Evolutionary conservation across 306 rosid species (phyloP).

Genomic region (Castanea crenata): DNA sequence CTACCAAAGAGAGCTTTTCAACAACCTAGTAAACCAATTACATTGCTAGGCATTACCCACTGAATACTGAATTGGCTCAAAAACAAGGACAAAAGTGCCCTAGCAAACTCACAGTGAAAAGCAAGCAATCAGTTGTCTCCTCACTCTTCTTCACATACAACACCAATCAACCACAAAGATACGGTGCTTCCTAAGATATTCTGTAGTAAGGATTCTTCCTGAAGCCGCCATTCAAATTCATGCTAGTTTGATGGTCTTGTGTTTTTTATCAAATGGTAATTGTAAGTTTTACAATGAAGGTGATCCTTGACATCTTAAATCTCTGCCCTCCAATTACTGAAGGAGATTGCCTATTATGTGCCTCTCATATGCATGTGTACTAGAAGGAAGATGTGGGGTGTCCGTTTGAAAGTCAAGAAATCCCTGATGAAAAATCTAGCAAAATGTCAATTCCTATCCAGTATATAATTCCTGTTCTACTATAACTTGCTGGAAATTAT

Average conservation of each 20-base stretch:
- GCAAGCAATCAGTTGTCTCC: too few species aligned
- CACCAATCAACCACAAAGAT: too few species aligned
- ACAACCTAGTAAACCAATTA: too few species aligned
- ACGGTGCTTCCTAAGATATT: too few species aligned
- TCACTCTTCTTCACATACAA: too few species aligned
- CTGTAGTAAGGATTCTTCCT: too few species aligned
- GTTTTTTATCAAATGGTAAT: background rate
- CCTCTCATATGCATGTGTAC: constrained; percentile 5
- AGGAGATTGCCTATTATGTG: background rate
- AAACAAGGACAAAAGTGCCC: too few species aligned
- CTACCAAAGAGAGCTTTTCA: too few species aligned
- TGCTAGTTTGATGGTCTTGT: background rate
- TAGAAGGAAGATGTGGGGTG: background rate
- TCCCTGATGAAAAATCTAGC: background rate
- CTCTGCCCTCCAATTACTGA: background rate
- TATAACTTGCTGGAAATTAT: background rate
- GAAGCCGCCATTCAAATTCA: background rate
- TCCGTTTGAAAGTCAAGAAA: background rate
- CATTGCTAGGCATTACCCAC: too few species aligned
- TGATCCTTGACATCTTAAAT: background rate
- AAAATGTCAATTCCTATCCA: background rate
- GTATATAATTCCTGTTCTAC: background rate
- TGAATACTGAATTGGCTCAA: too few species aligned
- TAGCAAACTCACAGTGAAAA: too few species aligned
- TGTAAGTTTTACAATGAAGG: background rate